Conservation (phyloP, 192 early-diverging fungal genomes). For the Coemansia asiatica region DNA sequence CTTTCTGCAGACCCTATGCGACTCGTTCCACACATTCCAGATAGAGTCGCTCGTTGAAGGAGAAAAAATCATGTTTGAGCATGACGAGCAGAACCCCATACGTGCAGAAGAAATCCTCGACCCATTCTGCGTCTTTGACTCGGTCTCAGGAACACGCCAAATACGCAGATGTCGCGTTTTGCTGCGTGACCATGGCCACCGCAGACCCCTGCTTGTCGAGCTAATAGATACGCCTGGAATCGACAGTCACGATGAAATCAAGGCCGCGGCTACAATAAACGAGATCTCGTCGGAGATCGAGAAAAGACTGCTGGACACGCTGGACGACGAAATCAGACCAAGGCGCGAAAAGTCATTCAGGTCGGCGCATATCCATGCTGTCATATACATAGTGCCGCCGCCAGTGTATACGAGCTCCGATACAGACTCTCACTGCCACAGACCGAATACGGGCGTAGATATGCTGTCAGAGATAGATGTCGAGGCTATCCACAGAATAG, state of each 20-base stretch:
- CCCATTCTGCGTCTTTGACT: conserved; percentile 52
- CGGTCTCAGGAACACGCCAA: conserved; percentile 25
- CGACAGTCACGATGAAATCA: conserved; percentile 17
- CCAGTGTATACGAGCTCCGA: conserved; percentile 30
- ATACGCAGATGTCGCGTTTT: conserved; percentile 29
- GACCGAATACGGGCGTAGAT: conserved; percentile 24
- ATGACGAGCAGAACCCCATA: not conserved
- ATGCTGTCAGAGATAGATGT: conserved; percentile 28
- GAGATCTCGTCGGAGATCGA: conserved; percentile 36
- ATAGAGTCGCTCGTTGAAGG: conserved; percentile 33
- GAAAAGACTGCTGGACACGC: conserved; percentile 27
- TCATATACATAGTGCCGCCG: conserved; percentile 45
- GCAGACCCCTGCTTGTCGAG: conserved; percentile 23
- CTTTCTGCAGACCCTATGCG: conserved; percentile 68
- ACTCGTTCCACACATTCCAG: conserved; percentile 47
- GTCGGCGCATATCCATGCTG: conserved; percentile 28
- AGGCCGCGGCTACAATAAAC: conserved; percentile 18
- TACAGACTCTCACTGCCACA: conserved; percentile 38
- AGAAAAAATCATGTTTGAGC: conserved; percentile 16
- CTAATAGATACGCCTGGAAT: conserved; percentile 53
- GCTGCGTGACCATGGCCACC: conserved; percentile 15
- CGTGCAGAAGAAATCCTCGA: conserved; percentile 34
- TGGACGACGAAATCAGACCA: conserved; percentile 34
- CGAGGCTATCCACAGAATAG: conserved; percentile 29
- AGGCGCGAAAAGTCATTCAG: conserved; percentile 18